phyloP scores from a whole-genome alignment of 345 rosid species.

The Passiflora organensis region DNA sequence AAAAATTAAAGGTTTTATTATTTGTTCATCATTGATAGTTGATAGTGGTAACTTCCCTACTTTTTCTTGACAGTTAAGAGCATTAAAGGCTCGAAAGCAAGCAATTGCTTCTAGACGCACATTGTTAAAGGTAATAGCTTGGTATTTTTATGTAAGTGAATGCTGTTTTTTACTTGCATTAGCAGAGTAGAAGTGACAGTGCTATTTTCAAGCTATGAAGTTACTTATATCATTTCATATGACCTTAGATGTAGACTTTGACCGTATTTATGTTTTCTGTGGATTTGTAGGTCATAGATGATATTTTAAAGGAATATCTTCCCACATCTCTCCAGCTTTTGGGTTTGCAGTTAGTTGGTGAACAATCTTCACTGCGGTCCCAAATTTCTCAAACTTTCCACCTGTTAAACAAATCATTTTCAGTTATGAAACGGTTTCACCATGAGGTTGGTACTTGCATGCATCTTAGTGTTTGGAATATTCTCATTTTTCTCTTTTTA shows the following conservation, averaged over 20 bases:
- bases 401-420: constrained; percentile 37
- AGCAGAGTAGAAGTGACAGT: neutral
- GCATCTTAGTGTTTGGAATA: neutral
- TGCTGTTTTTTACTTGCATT: neutral
- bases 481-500: neutral
- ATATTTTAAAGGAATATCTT: constrained; percentile 34
- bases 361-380: constrained; percentile 22
- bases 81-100: constrained; percentile 30
- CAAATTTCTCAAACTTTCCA: constrained; percentile 30
- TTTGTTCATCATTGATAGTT: neutral
- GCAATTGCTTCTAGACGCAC: constrained; percentile 31
- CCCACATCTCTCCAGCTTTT: constrained; percentile 26
- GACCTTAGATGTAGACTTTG: constrained; percentile 7
- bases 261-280: constrained; percentile 10
- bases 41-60: neutral
- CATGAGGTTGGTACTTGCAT: constrained; percentile 51
- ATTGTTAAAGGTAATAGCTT: constrained; percentile 48
- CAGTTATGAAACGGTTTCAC: constrained; percentile 51
- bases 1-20: neutral
- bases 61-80: constrained; percentile 34
- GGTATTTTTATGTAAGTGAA: neutral
- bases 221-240: neutral
- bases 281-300: constrained; percentile 32
- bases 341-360: constrained; percentile 19
- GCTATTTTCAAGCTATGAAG: neutral